phyloP scores from a whole-genome alignment of 495 filamentous ascomycete species.

The Tuber melanosporum region DNA sequence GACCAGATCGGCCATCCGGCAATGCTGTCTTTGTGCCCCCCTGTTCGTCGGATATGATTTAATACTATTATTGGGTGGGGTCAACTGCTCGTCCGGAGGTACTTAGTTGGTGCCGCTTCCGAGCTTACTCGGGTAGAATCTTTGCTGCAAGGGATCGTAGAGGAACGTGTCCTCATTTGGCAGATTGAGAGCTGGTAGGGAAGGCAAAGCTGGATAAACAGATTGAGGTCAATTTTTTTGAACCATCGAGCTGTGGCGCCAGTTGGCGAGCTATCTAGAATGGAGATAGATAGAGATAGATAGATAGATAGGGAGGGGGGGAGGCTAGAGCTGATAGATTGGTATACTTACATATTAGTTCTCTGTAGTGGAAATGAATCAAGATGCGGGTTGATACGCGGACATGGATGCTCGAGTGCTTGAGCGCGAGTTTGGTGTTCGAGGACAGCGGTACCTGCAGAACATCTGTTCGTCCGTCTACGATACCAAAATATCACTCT shows the following conservation, averaged over 20 bases:
- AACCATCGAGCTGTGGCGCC: background rate
- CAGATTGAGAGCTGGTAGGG: background rate
- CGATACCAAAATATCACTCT: background rate
- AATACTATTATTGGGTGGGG: background rate
- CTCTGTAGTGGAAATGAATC: background rate
- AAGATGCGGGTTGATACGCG: background rate
- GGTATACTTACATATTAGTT: background rate
- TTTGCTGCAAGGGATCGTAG: background rate
- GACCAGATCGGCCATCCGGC: constrained; percentile 3
- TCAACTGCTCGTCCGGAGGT: background rate
- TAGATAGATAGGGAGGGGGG: background rate
- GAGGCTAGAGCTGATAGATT: background rate
- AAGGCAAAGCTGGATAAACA: background rate
- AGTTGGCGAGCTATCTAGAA: background rate
- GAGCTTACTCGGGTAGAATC: background rate
- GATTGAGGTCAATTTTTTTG: background rate
- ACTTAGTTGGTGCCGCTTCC: background rate
- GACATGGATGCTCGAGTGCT: background rate
- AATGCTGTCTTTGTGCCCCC: background rate
- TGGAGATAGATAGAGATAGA: background rate
- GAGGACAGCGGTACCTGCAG: background rate
- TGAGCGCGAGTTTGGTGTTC: background rate
- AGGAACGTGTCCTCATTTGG: background rate
- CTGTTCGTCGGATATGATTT: background rate
- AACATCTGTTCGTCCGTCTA: background rate